These are phyloP conservation scores for Thraustochytrium striatum DNA, from an alignment of 352 stramenopile species.

Conservation along the genomic window DNA sequence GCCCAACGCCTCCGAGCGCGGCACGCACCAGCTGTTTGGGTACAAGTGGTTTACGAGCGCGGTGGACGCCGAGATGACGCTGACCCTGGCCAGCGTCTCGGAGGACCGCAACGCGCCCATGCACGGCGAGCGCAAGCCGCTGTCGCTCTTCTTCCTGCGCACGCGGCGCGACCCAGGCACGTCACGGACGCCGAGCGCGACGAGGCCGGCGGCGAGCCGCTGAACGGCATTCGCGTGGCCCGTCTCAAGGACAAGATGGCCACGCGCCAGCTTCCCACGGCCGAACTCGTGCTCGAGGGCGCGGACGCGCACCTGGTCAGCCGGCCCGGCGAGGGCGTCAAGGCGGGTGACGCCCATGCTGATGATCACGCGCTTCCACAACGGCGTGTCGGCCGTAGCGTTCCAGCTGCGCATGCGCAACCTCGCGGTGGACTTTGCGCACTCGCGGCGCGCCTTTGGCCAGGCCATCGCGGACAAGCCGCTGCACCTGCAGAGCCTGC, in stretches of 20 bases:
- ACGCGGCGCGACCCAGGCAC: not conserved
- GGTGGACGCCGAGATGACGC: conserved; percentile 37
- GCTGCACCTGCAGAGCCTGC: conserved; percentile 37
- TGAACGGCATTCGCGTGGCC: conserved; percentile 33
- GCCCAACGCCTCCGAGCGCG: not conserved
- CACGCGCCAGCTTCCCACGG: conserved; percentile 17
- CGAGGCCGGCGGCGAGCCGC: not conserved
- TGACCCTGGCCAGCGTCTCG: conserved; percentile 19
- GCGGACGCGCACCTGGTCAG: conserved; percentile 7
- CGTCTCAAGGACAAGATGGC: conserved; percentile 47
- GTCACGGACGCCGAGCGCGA: not conserved
- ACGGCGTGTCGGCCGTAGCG: not conserved
- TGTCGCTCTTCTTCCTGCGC: conserved; percentile 35
- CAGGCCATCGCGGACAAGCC: conserved; percentile 45
- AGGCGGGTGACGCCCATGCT: conserved; percentile 34
- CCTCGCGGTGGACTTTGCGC: conserved; percentile 42
- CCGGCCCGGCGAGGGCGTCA: conserved; percentile 6
- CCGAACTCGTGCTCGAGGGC: conserved; percentile 31
- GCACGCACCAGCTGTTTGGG: conserved; percentile 23
- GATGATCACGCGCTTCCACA: conserved; percentile 28
- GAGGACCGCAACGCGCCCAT: not conserved
- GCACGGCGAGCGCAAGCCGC: conserved; percentile 27
- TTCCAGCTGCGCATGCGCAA: conserved; percentile 37
- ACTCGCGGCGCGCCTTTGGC: conserved; percentile 16
- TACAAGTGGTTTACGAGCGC: conserved; percentile 43